Conservation (phyloP, 441 rosid genomes). For the Bocquillonia castaneifolia region DNA sequence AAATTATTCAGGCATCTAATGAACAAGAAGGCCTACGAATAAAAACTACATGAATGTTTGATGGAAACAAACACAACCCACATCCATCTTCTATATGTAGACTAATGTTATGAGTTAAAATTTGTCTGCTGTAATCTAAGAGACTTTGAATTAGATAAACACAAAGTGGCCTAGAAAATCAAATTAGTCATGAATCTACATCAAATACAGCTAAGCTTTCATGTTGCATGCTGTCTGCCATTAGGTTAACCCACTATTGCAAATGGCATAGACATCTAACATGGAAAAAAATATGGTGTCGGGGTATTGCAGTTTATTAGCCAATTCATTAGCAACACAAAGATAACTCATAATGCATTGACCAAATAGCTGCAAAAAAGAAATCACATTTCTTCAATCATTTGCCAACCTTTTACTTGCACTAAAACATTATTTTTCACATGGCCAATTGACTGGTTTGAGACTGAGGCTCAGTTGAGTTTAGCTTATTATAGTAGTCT, state of each 20-base stretch:
- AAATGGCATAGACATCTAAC: background rate
- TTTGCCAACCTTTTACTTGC: background rate
- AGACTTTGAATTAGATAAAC: background rate
- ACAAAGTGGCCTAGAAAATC: background rate
- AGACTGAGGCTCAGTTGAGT: background rate
- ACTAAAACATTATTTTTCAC: background rate
- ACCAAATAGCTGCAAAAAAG: too few species aligned
- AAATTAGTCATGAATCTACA: constrained; percentile 5
- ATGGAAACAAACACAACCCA: too few species aligned
- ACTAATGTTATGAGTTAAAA: too few species aligned
- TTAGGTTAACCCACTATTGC: background rate
- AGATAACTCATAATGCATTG: background rate
- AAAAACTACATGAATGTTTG: too few species aligned
- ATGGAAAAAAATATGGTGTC: background rate
- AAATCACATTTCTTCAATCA: background rate
- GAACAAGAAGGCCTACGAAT: background rate
- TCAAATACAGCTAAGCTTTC: background rate
- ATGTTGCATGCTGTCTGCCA: background rate
- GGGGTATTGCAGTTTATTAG: too few species aligned
- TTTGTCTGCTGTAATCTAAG: background rate
- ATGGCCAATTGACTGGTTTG: background rate
- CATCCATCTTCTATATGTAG: too few species aligned
- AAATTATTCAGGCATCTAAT: background rate
- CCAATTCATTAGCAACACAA: background rate
- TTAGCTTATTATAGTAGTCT: background rate